phyloP scores from a whole-genome alignment of 2,329 filamentous ascomycete species.

The Fonsecaea pedrosoi region DNA sequence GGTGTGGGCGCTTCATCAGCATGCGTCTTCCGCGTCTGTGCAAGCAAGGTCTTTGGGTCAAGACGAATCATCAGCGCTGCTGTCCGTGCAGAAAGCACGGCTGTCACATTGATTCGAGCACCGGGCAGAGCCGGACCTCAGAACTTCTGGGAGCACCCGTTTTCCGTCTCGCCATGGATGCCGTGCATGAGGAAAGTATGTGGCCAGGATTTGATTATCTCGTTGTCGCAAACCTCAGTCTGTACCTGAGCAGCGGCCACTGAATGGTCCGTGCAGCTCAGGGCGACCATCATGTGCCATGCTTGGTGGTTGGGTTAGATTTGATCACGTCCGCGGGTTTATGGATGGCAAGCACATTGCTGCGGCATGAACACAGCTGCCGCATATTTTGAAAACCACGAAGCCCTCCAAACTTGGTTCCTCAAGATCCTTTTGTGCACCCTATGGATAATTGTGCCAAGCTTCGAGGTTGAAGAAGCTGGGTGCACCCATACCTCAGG shows the following conservation, averaged over 20 bases:
- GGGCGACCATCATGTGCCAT: not conserved
- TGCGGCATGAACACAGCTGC: not conserved
- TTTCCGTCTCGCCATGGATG: not conserved
- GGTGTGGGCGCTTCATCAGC: not conserved
- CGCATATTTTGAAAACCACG: not conserved
- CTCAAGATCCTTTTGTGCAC: not conserved
- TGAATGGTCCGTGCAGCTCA: not conserved
- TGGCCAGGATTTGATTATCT: not conserved
- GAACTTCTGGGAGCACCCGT: not conserved
- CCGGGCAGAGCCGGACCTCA: not conserved
- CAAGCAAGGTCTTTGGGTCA: not conserved
- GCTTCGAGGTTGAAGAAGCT: not conserved
- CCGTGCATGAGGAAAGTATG: not conserved
- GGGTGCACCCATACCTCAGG: not conserved
- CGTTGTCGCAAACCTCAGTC: not conserved
- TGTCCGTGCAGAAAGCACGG: not conserved
- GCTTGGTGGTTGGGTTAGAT: not conserved
- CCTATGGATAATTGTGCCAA: not conserved
- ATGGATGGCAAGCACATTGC: not conserved
- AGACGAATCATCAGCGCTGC: not conserved
- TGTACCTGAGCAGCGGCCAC: too few relatives aligned
- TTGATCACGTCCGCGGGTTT: not conserved
- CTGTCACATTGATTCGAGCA: not conserved
- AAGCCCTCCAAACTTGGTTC: not conserved
- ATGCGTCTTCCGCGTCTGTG: constrained; percentile 2